A percentile compares a stretch with the other conserved stretches of the same genome.
Evolutionary conservation across 805 yeast genomes (phyloP).

Genomic region (Ogataea corticis): DNA sequence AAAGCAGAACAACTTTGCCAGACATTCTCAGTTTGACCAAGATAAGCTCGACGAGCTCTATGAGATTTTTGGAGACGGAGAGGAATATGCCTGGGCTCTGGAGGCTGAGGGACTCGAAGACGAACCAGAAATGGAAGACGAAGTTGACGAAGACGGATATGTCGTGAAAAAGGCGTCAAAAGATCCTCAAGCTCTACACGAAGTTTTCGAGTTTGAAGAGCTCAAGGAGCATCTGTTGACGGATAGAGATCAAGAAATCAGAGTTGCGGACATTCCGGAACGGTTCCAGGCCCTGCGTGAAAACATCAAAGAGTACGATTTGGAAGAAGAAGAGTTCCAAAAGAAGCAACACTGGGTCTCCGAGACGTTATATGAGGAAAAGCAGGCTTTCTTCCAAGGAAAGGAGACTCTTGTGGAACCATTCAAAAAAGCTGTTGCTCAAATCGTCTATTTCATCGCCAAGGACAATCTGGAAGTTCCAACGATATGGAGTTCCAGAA

Average conservation of each 20-base stretch:
- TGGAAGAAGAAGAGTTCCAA: constrained; percentile 66
- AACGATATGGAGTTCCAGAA: constrained; percentile 91
- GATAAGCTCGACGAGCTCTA: constrained; percentile 90
- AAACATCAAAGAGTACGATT: constrained; percentile 64
- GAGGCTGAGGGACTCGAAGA: constrained; percentile 79
- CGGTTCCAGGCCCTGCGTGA: constrained; percentile 79
- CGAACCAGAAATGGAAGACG: constrained; percentile 34
- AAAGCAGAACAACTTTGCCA: constrained; percentile 31
- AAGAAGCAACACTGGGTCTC: constrained; percentile 81
- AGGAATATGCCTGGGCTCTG: constrained; percentile 96
- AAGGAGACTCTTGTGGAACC: constrained; percentile 41
- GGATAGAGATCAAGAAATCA: constrained; percentile 84
- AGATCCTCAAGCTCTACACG: constrained; percentile 63
- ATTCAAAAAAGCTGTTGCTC: constrained; percentile 68
- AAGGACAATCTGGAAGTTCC: constrained; percentile 89
- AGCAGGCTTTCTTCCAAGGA: constrained; percentile 43
- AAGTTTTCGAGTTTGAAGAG: constrained; percentile 94
- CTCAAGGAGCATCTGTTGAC: constrained; percentile 88
- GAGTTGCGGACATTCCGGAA: constrained; percentile 89
- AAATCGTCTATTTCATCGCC: constrained; percentile 68
- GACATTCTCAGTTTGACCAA: constrained; percentile 62
- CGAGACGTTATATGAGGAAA: constrained; percentile 60
- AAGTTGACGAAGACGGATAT: constrained; percentile 40
- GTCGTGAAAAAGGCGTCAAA: constrained; percentile 31
- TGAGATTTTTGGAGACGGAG: constrained; percentile 96